Evolutionary conservation across 2,329 filamentous ascomycete genomes (phyloP).

Genomic region (Aspergillus fumigatiaffinis): DNA sequence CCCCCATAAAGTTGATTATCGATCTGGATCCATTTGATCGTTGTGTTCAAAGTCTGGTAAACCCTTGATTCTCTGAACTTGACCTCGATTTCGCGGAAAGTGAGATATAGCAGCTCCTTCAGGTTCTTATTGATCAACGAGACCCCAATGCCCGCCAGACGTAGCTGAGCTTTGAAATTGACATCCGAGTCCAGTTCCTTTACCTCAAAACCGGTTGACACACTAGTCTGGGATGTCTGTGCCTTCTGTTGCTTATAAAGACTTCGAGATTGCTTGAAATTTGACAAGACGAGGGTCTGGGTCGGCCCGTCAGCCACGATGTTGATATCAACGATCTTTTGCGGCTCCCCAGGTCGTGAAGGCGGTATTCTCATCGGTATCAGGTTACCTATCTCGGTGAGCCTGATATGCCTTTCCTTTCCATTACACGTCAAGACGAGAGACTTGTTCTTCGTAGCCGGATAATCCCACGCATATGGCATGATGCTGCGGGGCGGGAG

Average conservation of each 20-base stretch:
- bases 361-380: constrained; percentile 86
- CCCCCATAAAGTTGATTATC: constrained; percentile 98
- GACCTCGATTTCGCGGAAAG: constrained; percentile 83
- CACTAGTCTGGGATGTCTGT: constrained; percentile 55
- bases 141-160: constrained; percentile 83
- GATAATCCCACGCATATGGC: constrained; percentile 99
- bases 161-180: constrained; percentile 83
- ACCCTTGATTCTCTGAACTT: constrained; percentile 90
- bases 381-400: constrained; percentile 93
- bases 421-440: constrained; percentile 75
- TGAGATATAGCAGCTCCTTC: constrained; percentile 89
- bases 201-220: constrained; percentile 77
- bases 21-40: constrained; percentile 98
- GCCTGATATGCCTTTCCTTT: constrained; percentile 84
- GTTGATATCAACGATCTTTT: constrained; percentile 94
- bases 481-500: constrained; percentile 94
- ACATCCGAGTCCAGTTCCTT: constrained; percentile 86
- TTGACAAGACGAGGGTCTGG: constrained; percentile 88
- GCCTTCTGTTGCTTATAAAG: constrained; percentile 68
- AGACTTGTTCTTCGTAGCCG: constrained; percentile 93
- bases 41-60: constrained; percentile 85
- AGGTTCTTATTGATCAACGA: constrained; percentile 91
- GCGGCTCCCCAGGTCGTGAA: constrained; percentile 56
- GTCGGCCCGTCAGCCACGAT: constrained; percentile 94
- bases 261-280: constrained; percentile 89